Base-by-base conservation (phyloP, 1,139 yeast genomes). In the Saccharomyces pastorianus region DNA sequence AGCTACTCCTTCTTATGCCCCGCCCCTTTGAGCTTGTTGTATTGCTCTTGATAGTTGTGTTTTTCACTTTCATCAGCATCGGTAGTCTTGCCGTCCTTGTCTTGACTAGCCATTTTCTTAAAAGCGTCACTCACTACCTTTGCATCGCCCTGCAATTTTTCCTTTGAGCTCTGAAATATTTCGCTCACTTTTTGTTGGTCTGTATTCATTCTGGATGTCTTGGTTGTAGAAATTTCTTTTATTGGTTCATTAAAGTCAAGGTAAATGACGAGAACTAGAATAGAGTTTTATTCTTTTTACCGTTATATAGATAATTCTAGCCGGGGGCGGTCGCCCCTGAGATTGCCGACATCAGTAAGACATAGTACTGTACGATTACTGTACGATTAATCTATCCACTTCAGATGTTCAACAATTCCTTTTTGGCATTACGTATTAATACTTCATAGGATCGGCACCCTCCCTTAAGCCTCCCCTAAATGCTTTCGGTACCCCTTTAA, bases 101-200 rank as follows among this genome's bases (percentile, higher is more conserved):
- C 54, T 48, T 53, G 53, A 14, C 58, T 53, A 3, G 56, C 53
- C 42, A 61, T 49, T 27, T 61, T 58, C 47, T 59, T 55, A 50
- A 60, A 48, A 31, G 56, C 56, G 48, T 59, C 64, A 46, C 56
- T 51, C 17, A 57, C 57, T n/a, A 57, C 54, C 25, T 57, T 56
- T 14, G 59, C 55, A 31, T 60, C 59, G 25, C 63, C 65, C 14
- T 55, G 53, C 26, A 62, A 56, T 53, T 57, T 62, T 26, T 60
- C 61, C 53, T 58, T 61, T 20, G 63, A 63, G 29, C 55, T 59
- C 32, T 55, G 56, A 31, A 61, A 56, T 53, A 62, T 53, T 11
- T 57, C 61, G 29, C 59, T 51, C 57, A 61, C 56, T 17, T 49
- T 27, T 9, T 20, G 26, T 6, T 34, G 29, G 23, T 47, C 52